Evolutionary conservation across 345 rosid genomes (phyloP), one percentile per base, ranked within the genome.

Genomic region (Moringa oleifera): DNA sequence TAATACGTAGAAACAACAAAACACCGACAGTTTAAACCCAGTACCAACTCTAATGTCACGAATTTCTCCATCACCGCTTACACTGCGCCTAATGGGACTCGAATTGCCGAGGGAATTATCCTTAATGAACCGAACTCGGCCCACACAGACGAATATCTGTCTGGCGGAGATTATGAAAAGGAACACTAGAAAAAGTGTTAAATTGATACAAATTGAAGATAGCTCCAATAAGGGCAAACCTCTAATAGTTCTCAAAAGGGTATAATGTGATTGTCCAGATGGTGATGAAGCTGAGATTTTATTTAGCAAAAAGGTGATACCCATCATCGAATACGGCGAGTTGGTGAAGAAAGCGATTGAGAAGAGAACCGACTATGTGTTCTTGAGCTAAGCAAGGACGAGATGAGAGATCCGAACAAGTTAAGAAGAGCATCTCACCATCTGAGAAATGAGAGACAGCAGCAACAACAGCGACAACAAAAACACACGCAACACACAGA

Each of bases 1-100:
- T 72, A 91, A 67, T 52, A 86, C 84, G 63, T 84, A 95, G 68
- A 87, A 81, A 75, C 99, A 95, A 73, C 87, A 84, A 67, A 75
- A 58, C 60, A 87, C 41, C 4, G 87, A 77, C 23, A 84, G 63
- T 72, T 89, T 91, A 81, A 91, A 89, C 60, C 82, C 77, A 19
- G 74, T 62, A 56, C 94, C 85, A 50, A 87, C 55, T 49, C 25
- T 60, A 62, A 78, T 76, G 58, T 75, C 80, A 68, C 76, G 68
- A 69, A 57, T 69, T 28, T 82, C 88, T 67, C 81, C 73, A 59
- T 76, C 95, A 57, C 63, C 77, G 57, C 64, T 77, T 51, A 57
- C 61, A 55, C 61, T 67, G 45, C 79, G 77, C 59, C 71, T 71
- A 56, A 81, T 67, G 25, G 83, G 83, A 69, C 73, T 73, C 0